Evolutionary conservation across 2,329 filamentous ascomycete species (phyloP).

Genomic region (Phialocephala sp.): DNA sequence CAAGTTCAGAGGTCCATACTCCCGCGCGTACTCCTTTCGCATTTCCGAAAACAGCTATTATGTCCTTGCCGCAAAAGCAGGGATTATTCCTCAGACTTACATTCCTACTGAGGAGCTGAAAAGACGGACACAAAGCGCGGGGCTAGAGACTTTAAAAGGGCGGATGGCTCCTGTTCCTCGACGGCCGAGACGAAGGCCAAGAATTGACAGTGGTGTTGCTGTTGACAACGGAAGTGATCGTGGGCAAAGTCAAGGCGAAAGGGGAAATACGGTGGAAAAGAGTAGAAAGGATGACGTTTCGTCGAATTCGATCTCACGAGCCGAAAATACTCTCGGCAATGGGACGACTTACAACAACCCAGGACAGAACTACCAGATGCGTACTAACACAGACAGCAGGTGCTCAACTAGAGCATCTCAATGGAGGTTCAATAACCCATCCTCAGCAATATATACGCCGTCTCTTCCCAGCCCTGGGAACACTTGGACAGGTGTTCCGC

Average conservation of each 20-base stretch:
- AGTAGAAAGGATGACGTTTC: no score
- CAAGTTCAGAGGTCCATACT: not conserved
- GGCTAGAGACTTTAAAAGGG: not conserved
- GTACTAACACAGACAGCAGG: no score
- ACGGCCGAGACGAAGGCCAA: not conserved
- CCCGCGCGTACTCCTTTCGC: not conserved
- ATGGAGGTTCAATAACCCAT: no score
- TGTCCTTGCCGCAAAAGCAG: not conserved
- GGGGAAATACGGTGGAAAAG: not conserved
- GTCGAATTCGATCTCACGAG: no score
- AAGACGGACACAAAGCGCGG: not conserved
- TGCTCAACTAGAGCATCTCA: no score
- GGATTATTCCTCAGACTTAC: not conserved
- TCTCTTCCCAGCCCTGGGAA: no score
- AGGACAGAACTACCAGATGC: no score
- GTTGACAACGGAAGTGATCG: not conserved
- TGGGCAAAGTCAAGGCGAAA: not conserved
- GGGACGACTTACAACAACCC: no score
- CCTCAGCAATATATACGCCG: no score
- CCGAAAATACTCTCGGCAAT: no score
- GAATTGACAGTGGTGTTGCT: not conserved
- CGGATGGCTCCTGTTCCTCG: not conserved
- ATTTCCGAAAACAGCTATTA: not conserved
- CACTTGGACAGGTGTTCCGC: not conserved
- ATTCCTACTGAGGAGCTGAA: not conserved